Percentiles rank a stretch among this genome's conserved stretches.
These are phyloP conservation scores for Suillus sp. DNA, from an alignment of 768 basidiomycete species.

Conservation along the genomic window DNA sequence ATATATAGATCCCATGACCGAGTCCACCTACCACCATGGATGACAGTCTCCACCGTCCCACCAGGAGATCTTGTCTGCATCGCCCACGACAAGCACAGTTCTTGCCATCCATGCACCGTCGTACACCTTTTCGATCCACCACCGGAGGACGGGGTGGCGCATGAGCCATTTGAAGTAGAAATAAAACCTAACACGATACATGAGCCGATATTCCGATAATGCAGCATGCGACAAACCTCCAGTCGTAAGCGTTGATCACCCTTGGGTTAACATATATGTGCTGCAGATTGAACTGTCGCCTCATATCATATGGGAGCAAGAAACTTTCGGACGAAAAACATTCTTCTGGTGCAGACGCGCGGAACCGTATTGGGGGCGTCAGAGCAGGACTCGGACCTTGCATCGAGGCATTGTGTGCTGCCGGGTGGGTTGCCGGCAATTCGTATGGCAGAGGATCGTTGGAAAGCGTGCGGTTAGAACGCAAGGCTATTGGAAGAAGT, in stretches of 20 bases:
- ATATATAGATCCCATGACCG: neutral
- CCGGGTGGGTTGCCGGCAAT: constrained; percentile 34
- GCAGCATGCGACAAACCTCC: constrained; percentile 28
- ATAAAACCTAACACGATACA: constrained; percentile 27
- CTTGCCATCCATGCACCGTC: constrained; percentile 42
- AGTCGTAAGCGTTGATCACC: constrained; percentile 42
- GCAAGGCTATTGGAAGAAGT: constrained; percentile 41
- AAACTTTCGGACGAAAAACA: constrained; percentile 45
- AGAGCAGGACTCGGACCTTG: constrained; percentile 30
- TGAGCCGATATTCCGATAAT: neutral
- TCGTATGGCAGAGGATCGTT: constrained; percentile 28
- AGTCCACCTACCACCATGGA: constrained; percentile 12
- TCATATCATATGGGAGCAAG: constrained; percentile 45
- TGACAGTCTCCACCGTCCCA: constrained; percentile 16
- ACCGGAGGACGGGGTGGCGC: constrained; percentile 40
- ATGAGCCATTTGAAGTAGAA: constrained; percentile 39
- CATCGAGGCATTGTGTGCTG: constrained; percentile 19
- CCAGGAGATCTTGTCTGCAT: constrained; percentile 21
- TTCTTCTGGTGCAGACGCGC: constrained; percentile 27
- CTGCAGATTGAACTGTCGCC: constrained; percentile 41
- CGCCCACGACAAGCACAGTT: constrained; percentile 40
- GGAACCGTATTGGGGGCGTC: constrained; percentile 37
- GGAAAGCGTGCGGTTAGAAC: constrained; percentile 40
- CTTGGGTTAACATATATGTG: constrained; percentile 41
- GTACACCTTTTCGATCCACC: constrained; percentile 43